phyloP scores from a whole-genome alignment of 2,329 filamentous ascomycete genomes.

The Aspergillus sp. region DNA sequence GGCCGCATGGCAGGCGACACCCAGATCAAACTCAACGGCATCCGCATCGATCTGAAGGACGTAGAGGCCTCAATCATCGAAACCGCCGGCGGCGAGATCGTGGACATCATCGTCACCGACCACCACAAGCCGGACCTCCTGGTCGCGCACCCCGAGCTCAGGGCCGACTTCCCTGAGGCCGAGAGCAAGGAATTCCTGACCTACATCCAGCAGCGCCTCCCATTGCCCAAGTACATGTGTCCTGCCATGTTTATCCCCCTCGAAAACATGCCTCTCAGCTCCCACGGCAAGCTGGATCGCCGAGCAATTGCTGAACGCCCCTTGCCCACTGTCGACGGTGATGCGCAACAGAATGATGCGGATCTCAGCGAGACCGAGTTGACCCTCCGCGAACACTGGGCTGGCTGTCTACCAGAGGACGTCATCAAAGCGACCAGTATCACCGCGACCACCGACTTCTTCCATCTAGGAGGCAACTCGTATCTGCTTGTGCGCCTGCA shows the following conservation, averaged over 20 bases:
- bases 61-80: slow-evolving; percentile 28
- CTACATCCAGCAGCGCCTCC: slow-evolving; percentile 14
- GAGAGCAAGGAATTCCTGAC: background rate
- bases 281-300: slow-evolving; percentile 30
- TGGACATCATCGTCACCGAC: background rate
- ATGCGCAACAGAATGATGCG: background rate
- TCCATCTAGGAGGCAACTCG: slow-evolving; percentile 12
- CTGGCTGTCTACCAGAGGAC: background rate
- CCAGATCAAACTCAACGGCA: slow-evolving; percentile 14
- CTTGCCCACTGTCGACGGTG: background rate
- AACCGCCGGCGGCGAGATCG: background rate
- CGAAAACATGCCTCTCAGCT: slow-evolving; percentile 24
- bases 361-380: background rate
- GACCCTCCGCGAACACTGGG: slow-evolving; percentile 3
- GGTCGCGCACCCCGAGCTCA: background rate
- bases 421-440: background rate
- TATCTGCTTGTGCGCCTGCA: slow-evolving; percentile 5
- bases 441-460: slow-evolving; percentile 4
- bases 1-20: background rate
- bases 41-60: slow-evolving; percentile 49
- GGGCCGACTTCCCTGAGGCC: background rate
- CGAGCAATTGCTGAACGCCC: slow-evolving; percentile 23
- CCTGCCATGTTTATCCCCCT: slow-evolving; percentile 26
- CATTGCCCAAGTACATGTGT: slow-evolving; percentile 37
- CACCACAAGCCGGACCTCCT: background rate